Evolutionary conservation across 208 protist genomes (phyloP), one percentile per base, ranked within the genome.

Genomic region (Vickermania ingenoplastis): DNA sequence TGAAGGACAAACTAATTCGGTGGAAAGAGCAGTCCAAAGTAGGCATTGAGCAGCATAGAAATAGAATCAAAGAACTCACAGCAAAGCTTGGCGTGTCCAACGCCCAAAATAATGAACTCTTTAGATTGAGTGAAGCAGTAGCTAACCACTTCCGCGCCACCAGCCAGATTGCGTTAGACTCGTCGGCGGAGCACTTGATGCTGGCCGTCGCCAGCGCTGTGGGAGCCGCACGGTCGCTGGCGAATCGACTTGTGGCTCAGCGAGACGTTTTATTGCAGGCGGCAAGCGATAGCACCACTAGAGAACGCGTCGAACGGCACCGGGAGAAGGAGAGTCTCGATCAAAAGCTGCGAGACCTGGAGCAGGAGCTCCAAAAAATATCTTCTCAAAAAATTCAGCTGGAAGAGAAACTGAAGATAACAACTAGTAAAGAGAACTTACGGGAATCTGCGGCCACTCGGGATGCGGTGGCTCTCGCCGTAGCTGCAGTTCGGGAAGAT

Each of bases 11-110:
- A 45, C 69, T 95, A 21, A 53, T 28, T 22, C 45, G 52, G 2
- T 95, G 89, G 86, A 91, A 92, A 48, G 73, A 72, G 26, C 83
- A 86, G 63, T 77, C 85, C 2, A 79, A 95, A 52, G 31, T 28
- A 17, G 89, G 81, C 1, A 83, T 92, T 11, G 79, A 91, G n/a
- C 66, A 86, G 57, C 53, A 92, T 31, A 73, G 89, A 3, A 49
- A 55, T n/a, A 80, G 76, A 11, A 73, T 92, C 13, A 55, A 83
- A 0, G 68, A 85, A 17, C 63, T 94, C 17, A 85, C 71, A 0
- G 31, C 26, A 24, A 58, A 63, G 24, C 57, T 90, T 1, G 69
- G 78, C 2, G 31, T 55, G 4, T 69, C 67, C 0, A 61, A 69
- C 2, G 49, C n/a, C n/a, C n/a, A n/a, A n/a, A n/a, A n/a, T n/a